phyloP scores from a whole-genome alignment of 371 early-diverging fungal genomes.

The Dinochytrium kinnereticum region DNA sequence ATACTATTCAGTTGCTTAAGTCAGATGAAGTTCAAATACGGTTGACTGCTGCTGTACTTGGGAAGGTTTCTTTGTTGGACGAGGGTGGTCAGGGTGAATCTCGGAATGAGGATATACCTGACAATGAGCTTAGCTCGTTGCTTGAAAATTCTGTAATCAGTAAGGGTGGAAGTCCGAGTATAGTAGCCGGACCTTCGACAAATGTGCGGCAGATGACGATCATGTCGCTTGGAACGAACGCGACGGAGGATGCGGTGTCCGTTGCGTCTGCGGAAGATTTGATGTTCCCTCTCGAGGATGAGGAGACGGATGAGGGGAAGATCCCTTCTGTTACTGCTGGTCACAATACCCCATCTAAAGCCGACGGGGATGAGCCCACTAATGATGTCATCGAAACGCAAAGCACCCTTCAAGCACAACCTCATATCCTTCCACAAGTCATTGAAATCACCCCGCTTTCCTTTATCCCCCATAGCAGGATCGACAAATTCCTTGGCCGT shows the following conservation, averaged over 20 bases:
- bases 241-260: not conserved
- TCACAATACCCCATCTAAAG: not conserved
- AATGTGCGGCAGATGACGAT: not conserved
- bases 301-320: constrained; percentile 10
- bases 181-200: not conserved
- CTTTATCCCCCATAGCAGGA: constrained; percentile 58
- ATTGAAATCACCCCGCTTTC: constrained; percentile 63
- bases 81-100: not conserved
- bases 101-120: not conserved
- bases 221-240: not conserved
- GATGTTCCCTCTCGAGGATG: constrained; percentile 30
- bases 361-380: not conserved
- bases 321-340: not conserved
- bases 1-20: constrained; percentile 63
- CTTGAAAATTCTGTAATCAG: not conserved
- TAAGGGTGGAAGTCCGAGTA: not conserved
- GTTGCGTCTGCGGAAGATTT: constrained; percentile 21
- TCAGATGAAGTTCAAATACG: constrained; percentile 65
- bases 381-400: constrained; percentile 2
- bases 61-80: constrained; percentile 17
- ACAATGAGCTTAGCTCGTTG: not conserved
- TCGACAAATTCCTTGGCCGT: constrained; percentile 64
- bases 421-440: not conserved
- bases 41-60: constrained; percentile 60
- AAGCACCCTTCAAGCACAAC: not conserved